These are phyloP conservation scores for Platanus orientalis DNA, from an alignment of 164 flowering plant species.

Conservation along the genomic window DNA sequence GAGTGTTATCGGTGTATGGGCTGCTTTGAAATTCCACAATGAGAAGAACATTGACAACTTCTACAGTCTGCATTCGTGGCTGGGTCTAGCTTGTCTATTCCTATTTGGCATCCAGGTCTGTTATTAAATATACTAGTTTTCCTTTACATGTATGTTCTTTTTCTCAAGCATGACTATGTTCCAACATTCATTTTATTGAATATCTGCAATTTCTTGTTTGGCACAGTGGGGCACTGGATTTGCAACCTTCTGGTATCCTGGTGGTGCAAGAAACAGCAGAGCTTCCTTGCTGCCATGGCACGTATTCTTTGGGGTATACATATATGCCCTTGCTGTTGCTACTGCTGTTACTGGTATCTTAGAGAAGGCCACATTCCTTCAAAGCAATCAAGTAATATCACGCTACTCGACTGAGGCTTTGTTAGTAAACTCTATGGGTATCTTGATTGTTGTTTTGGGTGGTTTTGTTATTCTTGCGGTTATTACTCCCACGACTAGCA, in stretches of 20 bases:
- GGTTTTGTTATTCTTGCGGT: conserved; percentile 78
- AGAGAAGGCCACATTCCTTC: conserved; percentile 91
- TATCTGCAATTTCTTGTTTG: conserved; percentile 1
- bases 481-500: conserved; percentile 44
- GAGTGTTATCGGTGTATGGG: conserved; percentile 80
- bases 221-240: conserved; percentile 87
- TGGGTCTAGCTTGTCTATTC: conserved; percentile 77
- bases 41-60: conserved; percentile 96
- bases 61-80: conserved; percentile 98
- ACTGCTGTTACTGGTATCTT: conserved; percentile 76
- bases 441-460: conserved; percentile 63
- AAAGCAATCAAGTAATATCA: conserved; percentile 57
- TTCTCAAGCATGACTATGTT: neutral
- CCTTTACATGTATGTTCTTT: neutral
- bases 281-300: conserved; percentile 83
- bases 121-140: neutral
- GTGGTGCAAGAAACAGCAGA: conserved; percentile 74
- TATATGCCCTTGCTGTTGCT: conserved; percentile 76
- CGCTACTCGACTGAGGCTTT: conserved; percentile 83
- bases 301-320: conserved; percentile 74
- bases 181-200: neutral
- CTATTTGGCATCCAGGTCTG: conserved; percentile 79
- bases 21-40: conserved; percentile 83
- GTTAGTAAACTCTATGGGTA: conserved; percentile 67
- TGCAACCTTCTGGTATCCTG: conserved; percentile 90